Evolutionary conservation across 768 basidiomycete species (phyloP).

Genomic region (Hemileccinum impolitum): DNA sequence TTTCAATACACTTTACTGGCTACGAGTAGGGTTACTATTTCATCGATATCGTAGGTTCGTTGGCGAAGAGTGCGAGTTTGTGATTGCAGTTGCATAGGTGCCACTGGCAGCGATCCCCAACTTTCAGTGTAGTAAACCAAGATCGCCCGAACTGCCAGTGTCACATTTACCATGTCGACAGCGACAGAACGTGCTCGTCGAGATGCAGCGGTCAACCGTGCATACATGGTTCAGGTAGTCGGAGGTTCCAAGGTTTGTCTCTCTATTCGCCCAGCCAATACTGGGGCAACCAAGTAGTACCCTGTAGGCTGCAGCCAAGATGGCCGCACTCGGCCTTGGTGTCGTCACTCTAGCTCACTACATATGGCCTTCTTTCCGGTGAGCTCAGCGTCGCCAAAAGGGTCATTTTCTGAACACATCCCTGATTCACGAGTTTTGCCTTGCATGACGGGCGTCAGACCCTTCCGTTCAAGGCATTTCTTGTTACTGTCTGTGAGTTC

Average conservation of each 20-base stretch:
- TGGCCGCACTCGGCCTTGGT: constrained; percentile 55
- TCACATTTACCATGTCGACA: constrained; percentile 22
- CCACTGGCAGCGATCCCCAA: not conserved
- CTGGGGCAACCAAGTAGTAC: not conserved
- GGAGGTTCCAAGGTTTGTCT: constrained; percentile 54
- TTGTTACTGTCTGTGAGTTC: constrained; percentile 65
- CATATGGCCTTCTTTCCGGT: constrained; percentile 75
- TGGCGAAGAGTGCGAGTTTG: not conserved
- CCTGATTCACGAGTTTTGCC: not conserved
- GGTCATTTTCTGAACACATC: not conserved
- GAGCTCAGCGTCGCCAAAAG: constrained; percentile 16
- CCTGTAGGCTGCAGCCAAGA: constrained; percentile 50
- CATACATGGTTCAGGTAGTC: constrained; percentile 55
- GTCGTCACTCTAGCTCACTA: constrained; percentile 60
- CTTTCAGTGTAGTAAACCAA: not conserved
- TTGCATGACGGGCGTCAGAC: constrained; percentile 61
- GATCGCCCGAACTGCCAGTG: not conserved
- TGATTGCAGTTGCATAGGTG: too few relatives aligned
- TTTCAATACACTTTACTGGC: not conserved
- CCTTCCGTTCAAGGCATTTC: constrained; percentile 75
- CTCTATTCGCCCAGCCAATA: not conserved
- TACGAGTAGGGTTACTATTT: not conserved
- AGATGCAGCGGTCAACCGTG: constrained; percentile 53
- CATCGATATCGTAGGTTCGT: too few relatives aligned
- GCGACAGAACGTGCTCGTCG: constrained; percentile 36